Evolutionary conservation across 2,329 filamentous ascomycete genomes (phyloP).

Genomic region (Didymella segeticola): DNA sequence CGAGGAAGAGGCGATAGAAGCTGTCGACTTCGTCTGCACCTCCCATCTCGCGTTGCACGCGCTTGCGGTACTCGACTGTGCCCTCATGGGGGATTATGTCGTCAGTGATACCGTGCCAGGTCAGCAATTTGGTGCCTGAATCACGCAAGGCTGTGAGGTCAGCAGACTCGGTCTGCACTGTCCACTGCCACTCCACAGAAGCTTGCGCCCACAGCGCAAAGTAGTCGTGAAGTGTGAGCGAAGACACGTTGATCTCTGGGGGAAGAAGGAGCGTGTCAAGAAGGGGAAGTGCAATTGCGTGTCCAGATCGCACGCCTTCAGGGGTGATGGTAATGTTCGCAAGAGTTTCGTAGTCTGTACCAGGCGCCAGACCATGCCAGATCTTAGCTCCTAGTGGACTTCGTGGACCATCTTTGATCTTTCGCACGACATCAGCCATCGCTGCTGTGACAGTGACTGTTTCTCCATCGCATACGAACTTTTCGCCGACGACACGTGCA

Average conservation of each 20-base stretch:
- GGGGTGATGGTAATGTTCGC: neutral
- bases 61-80: conserved; percentile 19
- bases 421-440: conserved; percentile 17
- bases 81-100: conserved; percentile 18
- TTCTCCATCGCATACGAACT: conserved; percentile 18
- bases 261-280: conserved; percentile 4
- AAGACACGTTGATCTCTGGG: conserved; percentile 17
- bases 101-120: conserved; percentile 34
- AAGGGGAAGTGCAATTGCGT: neutral
- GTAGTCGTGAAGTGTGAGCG: conserved; percentile 12
- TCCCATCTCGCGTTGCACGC: conserved; percentile 21
- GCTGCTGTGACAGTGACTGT: conserved; percentile 12
- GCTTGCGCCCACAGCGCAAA: conserved; percentile 19
- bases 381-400: neutral
- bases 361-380: conserved; percentile 7
- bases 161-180: conserved; percentile 18
- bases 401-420: neutral
- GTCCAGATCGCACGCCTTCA: neutral
- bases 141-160: conserved; percentile 28
- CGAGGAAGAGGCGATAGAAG: conserved; percentile 41
- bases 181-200: conserved; percentile 11
- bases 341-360: neutral
- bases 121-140: conserved; percentile 30
- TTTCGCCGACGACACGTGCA: conserved; percentile 19
- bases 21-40: conserved; percentile 13